Percentiles rank a stretch among this genome's conserved stretches.
Evolutionary conservation across 768 basidiomycete genomes (phyloP).

Genomic region (Daedaleopsis sinensis): DNA sequence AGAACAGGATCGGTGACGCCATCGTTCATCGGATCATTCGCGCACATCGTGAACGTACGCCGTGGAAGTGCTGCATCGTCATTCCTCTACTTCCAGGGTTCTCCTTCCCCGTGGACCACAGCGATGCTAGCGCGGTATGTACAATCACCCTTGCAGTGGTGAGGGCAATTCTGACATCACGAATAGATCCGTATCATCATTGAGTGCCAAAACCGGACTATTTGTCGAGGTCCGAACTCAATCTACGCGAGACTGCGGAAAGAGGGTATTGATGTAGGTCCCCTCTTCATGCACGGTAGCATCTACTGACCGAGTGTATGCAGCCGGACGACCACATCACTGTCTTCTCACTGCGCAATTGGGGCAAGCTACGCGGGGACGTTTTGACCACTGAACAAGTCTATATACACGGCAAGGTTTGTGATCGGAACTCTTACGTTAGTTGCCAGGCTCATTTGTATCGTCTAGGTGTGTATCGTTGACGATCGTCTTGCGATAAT

Average conservation of each 20-base stretch:
- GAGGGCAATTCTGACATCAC: neutral
- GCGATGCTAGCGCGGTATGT: conserved; percentile 88
- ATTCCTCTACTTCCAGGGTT: conserved; percentile 95
- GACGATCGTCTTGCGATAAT: conserved; percentile 95
- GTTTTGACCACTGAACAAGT: conserved; percentile 88
- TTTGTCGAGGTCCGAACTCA: conserved; percentile 86
- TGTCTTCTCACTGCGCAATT: conserved; percentile 89
- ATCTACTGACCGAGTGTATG: neutral
- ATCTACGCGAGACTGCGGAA: conserved; percentile 86
- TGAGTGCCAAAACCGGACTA: conserved; percentile 92
- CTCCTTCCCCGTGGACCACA: conserved; percentile 88
- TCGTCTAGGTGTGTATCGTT: conserved; percentile 63
- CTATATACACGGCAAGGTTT: conserved; percentile 55
- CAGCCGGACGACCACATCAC: conserved; percentile 93
- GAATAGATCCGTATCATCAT: conserved; percentile 87
- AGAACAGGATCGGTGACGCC: conserved; percentile 95
- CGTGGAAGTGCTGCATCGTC: conserved; percentile 92
- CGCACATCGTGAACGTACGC: conserved; percentile 77
- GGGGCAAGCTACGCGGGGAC: conserved; percentile 88
- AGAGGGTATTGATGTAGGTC: conserved; percentile 84
- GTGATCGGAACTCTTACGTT: neutral
- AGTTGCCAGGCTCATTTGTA: neutral
- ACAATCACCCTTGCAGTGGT: neutral
- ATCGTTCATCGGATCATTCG: conserved; percentile 88
- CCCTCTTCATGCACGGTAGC: neutral